These are phyloP conservation scores for Phoma sp. DNA, from an alignment of 2,329 filamentous ascomycete species.

Conservation along the genomic window DNA sequence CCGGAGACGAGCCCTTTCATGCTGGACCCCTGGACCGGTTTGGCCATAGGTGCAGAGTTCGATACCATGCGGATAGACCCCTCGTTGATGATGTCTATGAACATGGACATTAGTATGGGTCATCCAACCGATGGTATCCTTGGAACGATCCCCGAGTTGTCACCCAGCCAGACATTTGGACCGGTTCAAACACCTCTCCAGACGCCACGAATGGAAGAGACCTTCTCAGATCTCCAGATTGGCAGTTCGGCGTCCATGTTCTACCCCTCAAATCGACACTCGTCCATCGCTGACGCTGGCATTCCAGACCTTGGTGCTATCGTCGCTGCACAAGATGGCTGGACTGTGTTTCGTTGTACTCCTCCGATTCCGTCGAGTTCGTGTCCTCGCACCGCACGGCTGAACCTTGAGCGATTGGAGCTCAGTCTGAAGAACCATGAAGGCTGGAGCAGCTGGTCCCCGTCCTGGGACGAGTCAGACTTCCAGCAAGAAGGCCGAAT, in stretches of 20 bases:
- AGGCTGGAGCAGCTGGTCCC: conserved; percentile 59
- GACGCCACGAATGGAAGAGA: conserved; percentile 55
- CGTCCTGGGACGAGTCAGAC: conserved; percentile 58
- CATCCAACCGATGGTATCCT: conserved; percentile 51
- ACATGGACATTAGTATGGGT: conserved; percentile 54
- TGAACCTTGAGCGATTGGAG: conserved; percentile 60
- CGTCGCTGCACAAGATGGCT: conserved; percentile 58
- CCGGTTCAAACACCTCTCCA: conserved; percentile 55
- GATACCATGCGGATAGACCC: conserved; percentile 54
- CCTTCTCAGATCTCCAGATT: conserved; percentile 56
- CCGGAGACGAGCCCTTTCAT: conserved; percentile 55
- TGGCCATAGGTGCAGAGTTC: conserved; percentile 54
- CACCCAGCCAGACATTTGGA: conserved; percentile 44
- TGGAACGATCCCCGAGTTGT: conserved; percentile 54
- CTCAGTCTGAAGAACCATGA: conserved; percentile 59
- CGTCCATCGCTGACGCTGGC: conserved; percentile 47
- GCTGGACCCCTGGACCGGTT: conserved; percentile 56
- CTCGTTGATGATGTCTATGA: conserved; percentile 54
- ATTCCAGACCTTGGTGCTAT: conserved; percentile 56
- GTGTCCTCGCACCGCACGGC: conserved; percentile 58
- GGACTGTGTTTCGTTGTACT: conserved; percentile 61
- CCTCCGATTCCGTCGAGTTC: conserved; percentile 56
- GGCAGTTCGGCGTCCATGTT: conserved; percentile 52
- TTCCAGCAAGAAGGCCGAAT: conserved; percentile 55
- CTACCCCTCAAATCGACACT: conserved; percentile 49